Evolutionary conservation across 1,284 basidiomycete genomes (phyloP).

Genomic region (Cryptococcus jaspeensis): DNA sequence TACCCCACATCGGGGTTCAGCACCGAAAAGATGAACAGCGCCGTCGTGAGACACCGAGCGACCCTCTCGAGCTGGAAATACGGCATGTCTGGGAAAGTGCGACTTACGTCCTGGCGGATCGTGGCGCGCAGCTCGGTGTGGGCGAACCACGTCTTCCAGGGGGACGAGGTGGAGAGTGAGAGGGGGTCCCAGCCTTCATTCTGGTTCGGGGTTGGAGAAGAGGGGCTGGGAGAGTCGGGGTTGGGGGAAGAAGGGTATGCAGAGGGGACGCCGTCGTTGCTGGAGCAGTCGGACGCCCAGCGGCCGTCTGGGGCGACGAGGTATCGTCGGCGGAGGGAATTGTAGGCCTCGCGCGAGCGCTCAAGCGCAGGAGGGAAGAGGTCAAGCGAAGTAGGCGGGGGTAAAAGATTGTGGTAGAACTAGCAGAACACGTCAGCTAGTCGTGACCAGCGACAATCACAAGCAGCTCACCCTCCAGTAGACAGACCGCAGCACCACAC

Average conservation of each 20-base stretch:
- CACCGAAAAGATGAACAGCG: conserved; percentile 76
- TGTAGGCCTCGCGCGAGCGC: conserved; percentile 38
- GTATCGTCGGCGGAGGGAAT: conserved; percentile 46
- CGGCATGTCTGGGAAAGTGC: conserved; percentile 88
- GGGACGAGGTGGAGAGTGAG: conserved; percentile 80
- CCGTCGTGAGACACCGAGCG: conserved; percentile 74
- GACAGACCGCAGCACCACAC: conserved; percentile 44
- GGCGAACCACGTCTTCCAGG: conserved; percentile 89
- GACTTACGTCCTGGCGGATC: conserved; percentile 86
- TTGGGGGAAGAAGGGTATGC: not conserved
- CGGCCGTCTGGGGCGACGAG: conserved; percentile 54
- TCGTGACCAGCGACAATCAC: not conserved
- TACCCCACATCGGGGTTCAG: conserved; percentile 79
- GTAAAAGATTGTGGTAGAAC: conserved; percentile 50
- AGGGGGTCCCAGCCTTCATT: conserved; percentile 71
- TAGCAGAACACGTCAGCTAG: conserved; percentile 12
- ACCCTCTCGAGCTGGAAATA: conserved; percentile 77
- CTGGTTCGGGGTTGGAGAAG: not conserved
- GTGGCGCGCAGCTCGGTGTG: conserved; percentile 80
- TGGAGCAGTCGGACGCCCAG: conserved; percentile 52
- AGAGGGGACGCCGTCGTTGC: conserved; percentile 27
- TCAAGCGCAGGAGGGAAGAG: conserved; percentile 35
- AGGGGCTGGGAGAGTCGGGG: conserved; percentile 1
- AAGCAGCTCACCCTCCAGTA: conserved; percentile 48
- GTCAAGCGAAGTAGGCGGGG: conserved; percentile 43